phyloP scores from a whole-genome alignment of 1,284 basidiomycete genomes.

The Agroathelia rolfsii region DNA sequence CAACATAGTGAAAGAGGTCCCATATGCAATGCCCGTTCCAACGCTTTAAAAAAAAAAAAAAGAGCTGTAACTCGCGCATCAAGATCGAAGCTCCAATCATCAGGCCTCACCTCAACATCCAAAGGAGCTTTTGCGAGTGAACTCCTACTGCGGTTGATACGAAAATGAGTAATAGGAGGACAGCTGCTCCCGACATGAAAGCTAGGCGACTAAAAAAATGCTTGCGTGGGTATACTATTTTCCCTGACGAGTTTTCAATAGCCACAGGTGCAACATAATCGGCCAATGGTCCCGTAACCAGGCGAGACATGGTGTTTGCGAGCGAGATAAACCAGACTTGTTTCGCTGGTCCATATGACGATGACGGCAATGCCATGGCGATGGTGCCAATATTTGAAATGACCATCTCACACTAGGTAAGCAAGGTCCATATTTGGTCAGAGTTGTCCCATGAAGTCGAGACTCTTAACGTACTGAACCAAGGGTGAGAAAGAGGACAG shows the following conservation, averaged over 20 bases:
- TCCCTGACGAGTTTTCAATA: slow-evolving; percentile 26
- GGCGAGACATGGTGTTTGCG: slow-evolving; percentile 61
- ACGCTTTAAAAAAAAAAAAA: slow-evolving; percentile 28
- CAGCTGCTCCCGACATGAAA: slow-evolving; percentile 42
- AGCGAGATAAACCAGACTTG: slow-evolving; percentile 66
- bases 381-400: slow-evolving; percentile 72
- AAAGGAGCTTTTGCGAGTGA: slow-evolving; percentile 39
- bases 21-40: slow-evolving; percentile 58
- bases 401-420: slow-evolving; percentile 64
- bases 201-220: slow-evolving; percentile 48
- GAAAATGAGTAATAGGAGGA: slow-evolving; percentile 39
- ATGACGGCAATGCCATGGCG: slow-evolving; percentile 47
- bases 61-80: slow-evolving; percentile 6
- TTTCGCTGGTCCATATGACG: slow-evolving; percentile 21
- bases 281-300: slow-evolving; percentile 58
- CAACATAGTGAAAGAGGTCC: slow-evolving; percentile 59
- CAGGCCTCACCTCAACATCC: slow-evolving; percentile 47
- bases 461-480: slow-evolving; percentile 45
- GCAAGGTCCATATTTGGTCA: no score
- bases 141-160: slow-evolving; percentile 41
- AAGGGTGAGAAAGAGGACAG: slow-evolving; percentile 38
- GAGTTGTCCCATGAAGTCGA: no score
- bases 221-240: slow-evolving; percentile 30
- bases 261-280: slow-evolving; percentile 58
- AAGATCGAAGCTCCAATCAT: slow-evolving; percentile 1